A percentile compares a stretch with the other conserved stretches of the same genome.
These are phyloP conservation scores for Coemansia sp. DNA, from an alignment of 192 early-diverging fungal species.

Conservation along the genomic window DNA sequence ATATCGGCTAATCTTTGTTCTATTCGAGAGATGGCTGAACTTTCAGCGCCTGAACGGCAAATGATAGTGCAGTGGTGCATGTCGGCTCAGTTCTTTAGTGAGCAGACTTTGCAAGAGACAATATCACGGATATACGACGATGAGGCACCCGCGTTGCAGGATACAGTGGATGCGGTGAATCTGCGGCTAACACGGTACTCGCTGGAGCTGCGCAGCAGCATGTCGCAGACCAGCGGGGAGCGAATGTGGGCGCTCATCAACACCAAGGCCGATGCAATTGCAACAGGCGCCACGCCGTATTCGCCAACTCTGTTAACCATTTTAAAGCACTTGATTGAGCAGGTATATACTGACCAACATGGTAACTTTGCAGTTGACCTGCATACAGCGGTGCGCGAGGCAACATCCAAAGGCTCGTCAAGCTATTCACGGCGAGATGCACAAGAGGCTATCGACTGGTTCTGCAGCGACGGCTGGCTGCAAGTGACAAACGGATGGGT, in stretches of 20 bases:
- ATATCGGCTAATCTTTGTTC: neutral
- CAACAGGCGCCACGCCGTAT: conserved; percentile 25
- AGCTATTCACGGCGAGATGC: conserved; percentile 16
- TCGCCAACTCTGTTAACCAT: conserved; percentile 15
- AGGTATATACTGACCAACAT: conserved; percentile 15
- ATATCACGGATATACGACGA: conserved; percentile 18
- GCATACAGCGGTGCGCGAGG: conserved; percentile 22
- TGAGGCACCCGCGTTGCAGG: neutral
- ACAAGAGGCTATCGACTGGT: conserved; percentile 13
- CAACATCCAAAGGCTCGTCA: neutral
- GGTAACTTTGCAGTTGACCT: conserved; percentile 36
- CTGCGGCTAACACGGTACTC: conserved; percentile 13
- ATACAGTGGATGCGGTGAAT: conserved; percentile 21
- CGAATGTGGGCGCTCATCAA: conserved; percentile 35
- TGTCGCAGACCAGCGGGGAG: conserved; percentile 24
- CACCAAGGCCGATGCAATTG: conserved; percentile 34
- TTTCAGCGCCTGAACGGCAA: conserved; percentile 2
- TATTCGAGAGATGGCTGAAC: conserved; percentile 4
- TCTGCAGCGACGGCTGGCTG: conserved; percentile 32
- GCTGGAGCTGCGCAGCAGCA: conserved; percentile 39
- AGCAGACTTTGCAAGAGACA: conserved; percentile 11
- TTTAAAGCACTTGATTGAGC: conserved; percentile 30
- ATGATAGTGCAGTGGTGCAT: conserved; percentile 51
- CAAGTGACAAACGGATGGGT: conserved; percentile 7
- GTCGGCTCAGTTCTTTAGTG: conserved; percentile 32